A percentile compares a stretch with the other conserved stretches of the same genome.
phyloP scores from a whole-genome alignment of 2,329 filamentous ascomycete genomes.

The Dothiorella sarmentorum region DNA sequence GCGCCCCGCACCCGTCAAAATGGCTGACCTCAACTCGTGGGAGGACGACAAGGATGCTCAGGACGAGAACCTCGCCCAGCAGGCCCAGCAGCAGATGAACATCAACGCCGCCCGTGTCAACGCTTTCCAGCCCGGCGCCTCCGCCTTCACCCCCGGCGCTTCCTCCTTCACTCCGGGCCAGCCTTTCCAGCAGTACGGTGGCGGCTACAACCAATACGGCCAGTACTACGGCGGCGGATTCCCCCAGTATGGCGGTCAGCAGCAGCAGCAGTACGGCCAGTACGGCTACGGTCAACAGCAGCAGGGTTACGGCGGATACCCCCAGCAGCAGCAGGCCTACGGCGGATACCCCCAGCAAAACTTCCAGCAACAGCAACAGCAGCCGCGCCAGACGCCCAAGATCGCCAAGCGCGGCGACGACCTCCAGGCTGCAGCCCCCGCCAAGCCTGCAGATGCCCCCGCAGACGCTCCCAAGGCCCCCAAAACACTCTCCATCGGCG shows the following conservation, averaged over 20 bases:
- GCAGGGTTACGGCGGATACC: constrained; percentile 26
- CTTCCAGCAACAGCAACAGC: constrained; percentile 29
- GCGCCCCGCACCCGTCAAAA: constrained; percentile 38
- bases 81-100: constrained; percentile 73
- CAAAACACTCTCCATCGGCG: constrained; percentile 19
- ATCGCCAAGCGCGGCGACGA: constrained; percentile 59
- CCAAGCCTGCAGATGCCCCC: constrained; percentile 38
- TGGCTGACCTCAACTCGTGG: constrained; percentile 94
- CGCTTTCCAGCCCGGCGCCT: constrained; percentile 64
- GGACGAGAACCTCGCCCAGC: constrained; percentile 72
- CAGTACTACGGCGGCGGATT: constrained; percentile 37
- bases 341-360: constrained; percentile 17
- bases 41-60: constrained; percentile 77
- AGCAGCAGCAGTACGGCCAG: constrained; percentile 53
- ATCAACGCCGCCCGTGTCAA: constrained; percentile 55
- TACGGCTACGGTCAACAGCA: constrained; percentile 49
- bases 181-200: constrained; percentile 56
- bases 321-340: constrained; percentile 18
- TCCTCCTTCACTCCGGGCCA: constrained; percentile 71
- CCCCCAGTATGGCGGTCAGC: constrained; percentile 35
- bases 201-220: constrained; percentile 31
- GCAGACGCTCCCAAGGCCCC: constrained; percentile 37
- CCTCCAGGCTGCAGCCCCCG: constrained; percentile 46
- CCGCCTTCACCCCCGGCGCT: constrained; percentile 71
- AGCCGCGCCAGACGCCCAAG: constrained; percentile 53